Evolutionary conservation across 495 filamentous ascomycete genomes (phyloP), one percentile per base, ranked within the genome.

Genomic region (Xylaria intraflava): DNA sequence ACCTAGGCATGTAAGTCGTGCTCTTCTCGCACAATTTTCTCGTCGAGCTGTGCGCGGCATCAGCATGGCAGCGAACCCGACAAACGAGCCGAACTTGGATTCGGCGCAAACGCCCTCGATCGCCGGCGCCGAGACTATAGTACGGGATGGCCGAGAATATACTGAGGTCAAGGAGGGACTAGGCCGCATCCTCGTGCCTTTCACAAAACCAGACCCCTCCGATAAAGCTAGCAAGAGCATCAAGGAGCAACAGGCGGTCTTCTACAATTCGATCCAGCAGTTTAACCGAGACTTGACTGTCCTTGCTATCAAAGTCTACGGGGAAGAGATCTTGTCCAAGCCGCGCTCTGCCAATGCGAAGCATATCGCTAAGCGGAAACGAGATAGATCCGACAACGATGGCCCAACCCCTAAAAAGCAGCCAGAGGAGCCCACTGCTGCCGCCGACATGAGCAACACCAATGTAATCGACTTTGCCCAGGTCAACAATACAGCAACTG

Each of bases 181-280:
- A 20, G 75, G 68, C 29, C 65, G 69, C 22, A 78, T 78, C 20
- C 60, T 77, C 41, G 67, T 76, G 10, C 71, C 73, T n/a, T 56
- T 61, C 24, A 60, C 65, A 8, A 55, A 60, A 16, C 65, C 65
- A 16, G 60, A 66, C 39, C 60, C 62, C 24, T 51, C 46, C 11
- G 46, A 20, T 12, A 65, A 67, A 35, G 53, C 48, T 17, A 52
- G 46, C 9, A 64, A 60, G 27, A 61, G 65, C n/a, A 59, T 67
- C 38, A 65, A 73, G 48, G 68, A 69, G 31, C 72, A 73, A 33
- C 89, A 95, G 65, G 80, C 84, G 26, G 94, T 98, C 23, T 98
- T 98, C 66, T 98, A 98, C 73, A 98, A 98, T 58, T 92, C 93
- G 0, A 95, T 98, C 38, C 94, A 97, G 65, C 94, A 97, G 68